Evolutionary conservation across 2,329 filamentous ascomycete species (phyloP), one percentile per base, ranked within the genome.

Genomic region (Colletotrichum orchidophilum): DNA sequence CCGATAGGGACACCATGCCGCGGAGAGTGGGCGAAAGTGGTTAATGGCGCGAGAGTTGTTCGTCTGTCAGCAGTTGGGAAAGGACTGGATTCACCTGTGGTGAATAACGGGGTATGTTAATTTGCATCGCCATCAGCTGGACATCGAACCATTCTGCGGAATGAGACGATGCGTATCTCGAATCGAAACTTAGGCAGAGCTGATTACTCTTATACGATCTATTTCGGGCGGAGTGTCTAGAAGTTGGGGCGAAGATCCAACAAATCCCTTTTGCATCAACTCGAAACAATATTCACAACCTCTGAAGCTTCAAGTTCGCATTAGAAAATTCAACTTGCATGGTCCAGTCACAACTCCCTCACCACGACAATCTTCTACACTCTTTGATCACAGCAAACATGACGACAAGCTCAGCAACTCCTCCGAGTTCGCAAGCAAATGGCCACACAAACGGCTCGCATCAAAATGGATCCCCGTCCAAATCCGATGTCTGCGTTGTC

Each of bases 401-500:
- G 66, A 70, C 66, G 11, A 54, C 66, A 46, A 54, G 27, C 13
- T 59, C 66, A 31, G 8, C 49, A 33, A 50, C 21, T 5, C 49
- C 35, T 11, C 9, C n/a, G 7, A 31, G 27, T 3, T 18, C 62
- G 13, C 54, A 54, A 11, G 12, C 27, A 21, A 70, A 66, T 42
- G 11, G 57, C 2, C n/a, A 18, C 27, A 33, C 31, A 24, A 33
- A 59, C 12, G 42, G 52, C 2, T 46, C 49, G 1, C 7, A 18
- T 2, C 61, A 49, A 3, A 66, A 61, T 55, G 49, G 54, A 8
- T 31, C 13, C 6, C 2, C 33, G 3, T 26, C n/a, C 13, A 70
- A 49, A 24, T 60, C 49, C 31, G 66, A 70, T 15, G 66, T 70
- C 11, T 70, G 67, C 26, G 50, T 70, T 27, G 67, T 67, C 39